phyloP scores from a whole-genome alignment of 78 protist species.

The Blattamonas nauphoetae region DNA sequence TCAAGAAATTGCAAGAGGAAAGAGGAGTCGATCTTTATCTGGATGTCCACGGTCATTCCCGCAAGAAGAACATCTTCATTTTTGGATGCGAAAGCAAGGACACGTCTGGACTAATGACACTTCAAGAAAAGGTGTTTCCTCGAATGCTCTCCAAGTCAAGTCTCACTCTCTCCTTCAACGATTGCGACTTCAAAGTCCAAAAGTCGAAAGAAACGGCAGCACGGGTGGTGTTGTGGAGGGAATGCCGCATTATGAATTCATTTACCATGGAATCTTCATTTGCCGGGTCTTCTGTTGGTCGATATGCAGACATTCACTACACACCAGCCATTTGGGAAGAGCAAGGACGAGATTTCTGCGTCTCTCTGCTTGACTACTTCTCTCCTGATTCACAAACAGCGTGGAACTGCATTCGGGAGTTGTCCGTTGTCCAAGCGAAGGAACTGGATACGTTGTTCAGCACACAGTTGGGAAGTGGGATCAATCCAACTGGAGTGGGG shows the following conservation, averaged over 20 bases:
- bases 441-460: too few relatives aligned
- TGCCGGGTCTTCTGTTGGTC: slow-evolving; percentile 41
- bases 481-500: too few relatives aligned
- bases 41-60: slow-evolving; percentile 19
- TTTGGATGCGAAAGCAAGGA: slow-evolving; percentile 30
- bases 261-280: slow-evolving; percentile 61
- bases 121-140: slow-evolving; percentile 35
- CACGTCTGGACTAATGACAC: neutral
- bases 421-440: too few relatives aligned
- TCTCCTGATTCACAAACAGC: too few relatives aligned
- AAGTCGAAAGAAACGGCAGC: slow-evolving; percentile 15
- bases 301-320: slow-evolving; percentile 12
- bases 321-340: neutral
- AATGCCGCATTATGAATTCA: slow-evolving; percentile 34
- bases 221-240: slow-evolving; percentile 39
- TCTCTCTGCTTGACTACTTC: slow-evolving; percentile 43
- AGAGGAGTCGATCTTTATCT: slow-evolving; percentile 29
- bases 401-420: too few relatives aligned
- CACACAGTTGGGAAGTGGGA: too few relatives aligned
- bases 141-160: neutral
- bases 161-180: slow-evolving; percentile 4
- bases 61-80: slow-evolving; percentile 30
- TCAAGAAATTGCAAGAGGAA: neutral
- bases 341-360: slow-evolving; percentile 37
- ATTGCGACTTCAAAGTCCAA: slow-evolving; percentile 25